Base-by-base conservation (phyloP, 2,329 filamentous ascomycete genomes). In the Zasmidium angulare region DNA sequence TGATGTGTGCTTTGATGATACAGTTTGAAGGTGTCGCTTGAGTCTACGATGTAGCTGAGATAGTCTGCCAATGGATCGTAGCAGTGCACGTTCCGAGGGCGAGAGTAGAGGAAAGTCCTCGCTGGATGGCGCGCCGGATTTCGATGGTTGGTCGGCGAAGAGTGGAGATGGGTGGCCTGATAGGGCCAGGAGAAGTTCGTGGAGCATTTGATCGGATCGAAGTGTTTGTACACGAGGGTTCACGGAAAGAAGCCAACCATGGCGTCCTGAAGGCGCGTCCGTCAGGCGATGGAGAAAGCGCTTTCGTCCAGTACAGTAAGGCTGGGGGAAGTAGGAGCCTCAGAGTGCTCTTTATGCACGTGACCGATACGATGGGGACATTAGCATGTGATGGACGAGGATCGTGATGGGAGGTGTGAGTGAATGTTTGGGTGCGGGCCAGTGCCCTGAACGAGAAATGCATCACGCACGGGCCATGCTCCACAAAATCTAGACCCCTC, bases 181-280 rank as follows among this genome's bases (percentile, higher is more conserved):
- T 77, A 98, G 87, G 75, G 93, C 93, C 77, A 99, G 88, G 77
- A 98, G 87, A 79, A 99, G 91, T 82, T 99, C 95, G 85, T 98
- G 95, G 76, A 99, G 90, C 95, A 99, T 99, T 67, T 21, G 63
- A 17, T 19, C n/a, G 17, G 10, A 31, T 20, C 3, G 26, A 29
- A 11, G 4, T 29, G 26, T 29, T 29, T 29, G 26, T 29, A 46
- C 24, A 40, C 19, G 50, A n/a, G 31, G 19, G 24, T 26, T 40
- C 50, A 22, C 19, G 11, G 26, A 6, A 29, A 11, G 11, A 29
- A 11, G n/a, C n/a, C n/a, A n/a, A n/a, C n/a, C n/a, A n/a, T n/a
- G n/a, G n/a, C n/a, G n/a, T 6, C 26, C 26, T 11, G 26, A 29
- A 29, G 26, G 26, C 26, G 26, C 26, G 26, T 29, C 11, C 11